Evolutionary conservation across 176 grass and related monocot genomes (phyloP).

Genomic region (Cymbopogon citratus): DNA sequence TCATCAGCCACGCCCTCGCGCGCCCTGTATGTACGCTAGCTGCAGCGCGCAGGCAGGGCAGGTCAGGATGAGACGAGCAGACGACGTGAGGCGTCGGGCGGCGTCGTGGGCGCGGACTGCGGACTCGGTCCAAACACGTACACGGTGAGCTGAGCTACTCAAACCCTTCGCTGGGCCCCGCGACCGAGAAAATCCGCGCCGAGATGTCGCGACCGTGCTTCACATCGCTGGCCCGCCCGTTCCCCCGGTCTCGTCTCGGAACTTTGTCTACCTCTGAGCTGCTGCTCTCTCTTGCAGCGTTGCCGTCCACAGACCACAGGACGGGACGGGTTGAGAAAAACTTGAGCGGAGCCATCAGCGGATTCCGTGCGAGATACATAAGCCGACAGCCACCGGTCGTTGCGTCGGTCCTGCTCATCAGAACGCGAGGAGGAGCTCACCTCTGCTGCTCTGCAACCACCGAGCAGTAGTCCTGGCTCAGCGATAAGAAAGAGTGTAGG

Average conservation of each 20-base stretch:
- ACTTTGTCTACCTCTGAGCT: neutral
- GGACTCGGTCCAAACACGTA: neutral
- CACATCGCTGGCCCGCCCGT: neutral
- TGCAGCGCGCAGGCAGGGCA: too few species aligned
- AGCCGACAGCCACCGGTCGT: neutral
- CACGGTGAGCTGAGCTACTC: neutral
- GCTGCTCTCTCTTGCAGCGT: neutral
- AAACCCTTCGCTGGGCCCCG: neutral
- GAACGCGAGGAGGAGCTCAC: neutral
- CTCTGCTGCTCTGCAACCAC: neutral
- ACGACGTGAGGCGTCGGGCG: neutral
- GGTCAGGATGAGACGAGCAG: neutral
- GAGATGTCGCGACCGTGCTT: neutral
- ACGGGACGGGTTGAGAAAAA: neutral
- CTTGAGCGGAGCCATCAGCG: neutral
- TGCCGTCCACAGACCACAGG: slow-evolving; percentile 34
- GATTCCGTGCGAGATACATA: slow-evolving; percentile 20
- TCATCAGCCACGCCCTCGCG: neutral
- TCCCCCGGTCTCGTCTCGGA: neutral
- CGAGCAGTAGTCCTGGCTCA: neutral
- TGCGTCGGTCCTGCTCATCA: neutral
- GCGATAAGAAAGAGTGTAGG: neutral
- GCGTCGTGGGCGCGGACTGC: neutral
- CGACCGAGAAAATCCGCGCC: neutral
- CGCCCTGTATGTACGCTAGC: too few species aligned